These are phyloP conservation scores for Boletus mariae DNA, from an alignment of 1,284 basidiomycete genomes.

Conservation along the genomic window DNA sequence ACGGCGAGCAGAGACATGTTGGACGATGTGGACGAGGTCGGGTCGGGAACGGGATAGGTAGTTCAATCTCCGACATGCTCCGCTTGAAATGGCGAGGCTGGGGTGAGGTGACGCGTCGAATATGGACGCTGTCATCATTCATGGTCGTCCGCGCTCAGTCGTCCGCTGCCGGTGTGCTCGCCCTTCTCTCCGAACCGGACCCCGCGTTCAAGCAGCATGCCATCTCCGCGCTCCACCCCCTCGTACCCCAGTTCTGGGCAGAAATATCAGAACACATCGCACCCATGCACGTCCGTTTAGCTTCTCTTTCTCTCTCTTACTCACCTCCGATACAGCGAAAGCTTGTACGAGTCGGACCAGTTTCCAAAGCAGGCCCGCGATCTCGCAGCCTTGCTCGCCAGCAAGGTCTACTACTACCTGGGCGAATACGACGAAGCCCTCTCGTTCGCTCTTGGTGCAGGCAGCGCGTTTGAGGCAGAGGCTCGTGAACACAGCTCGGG, in stretches of 20 bases:
- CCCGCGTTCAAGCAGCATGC: constrained; percentile 87
- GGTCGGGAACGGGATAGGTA: constrained; percentile 22
- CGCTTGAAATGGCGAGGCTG: constrained; percentile 23
- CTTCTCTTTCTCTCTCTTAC: constrained; percentile 9
- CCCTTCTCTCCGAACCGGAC: constrained; percentile 85
- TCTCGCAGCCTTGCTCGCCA: constrained; percentile 83
- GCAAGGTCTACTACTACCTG: constrained; percentile 95
- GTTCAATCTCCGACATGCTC: constrained; percentile 25
- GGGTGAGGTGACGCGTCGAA: constrained; percentile 30
- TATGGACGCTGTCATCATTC: constrained; percentile 12
- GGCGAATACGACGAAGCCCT: constrained; percentile 92
- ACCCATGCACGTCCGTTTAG: constrained; percentile 63
- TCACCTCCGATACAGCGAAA: constrained; percentile 57
- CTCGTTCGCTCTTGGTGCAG: constrained; percentile 89
- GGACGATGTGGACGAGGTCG: constrained; percentile 11
- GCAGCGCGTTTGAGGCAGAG: constrained; percentile 78
- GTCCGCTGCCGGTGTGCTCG: constrained; percentile 85
- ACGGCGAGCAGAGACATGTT: constrained; percentile 55
- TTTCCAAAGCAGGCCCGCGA: constrained; percentile 71
- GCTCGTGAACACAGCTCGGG: constrained; percentile 57
- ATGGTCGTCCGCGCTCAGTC: constrained; percentile 64
- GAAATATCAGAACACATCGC: constrained; percentile 95
- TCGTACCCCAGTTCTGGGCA: constrained; percentile 94
- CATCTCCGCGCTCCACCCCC: constrained; percentile 72
- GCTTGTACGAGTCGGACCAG: constrained; percentile 80